A percentile compares a stretch with the other conserved stretches of the same genome.
phyloP scores from a whole-genome alignment of 768 basidiomycete genomes.

The Heimioporus sp. region DNA sequence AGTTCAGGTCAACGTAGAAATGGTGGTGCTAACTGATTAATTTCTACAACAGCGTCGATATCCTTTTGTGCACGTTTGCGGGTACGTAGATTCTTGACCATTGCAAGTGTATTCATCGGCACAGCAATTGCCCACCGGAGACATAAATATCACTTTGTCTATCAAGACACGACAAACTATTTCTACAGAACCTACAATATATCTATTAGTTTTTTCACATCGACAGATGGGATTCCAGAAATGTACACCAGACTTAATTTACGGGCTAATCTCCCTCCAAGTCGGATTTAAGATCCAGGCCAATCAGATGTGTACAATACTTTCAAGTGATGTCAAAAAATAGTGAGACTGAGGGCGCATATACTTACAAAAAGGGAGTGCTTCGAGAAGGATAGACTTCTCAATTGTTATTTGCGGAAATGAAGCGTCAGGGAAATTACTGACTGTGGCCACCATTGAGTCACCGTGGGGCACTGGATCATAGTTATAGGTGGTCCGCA shows the following conservation, averaged over 20 bases:
- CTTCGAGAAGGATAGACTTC: conserved; percentile 1
- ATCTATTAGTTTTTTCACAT: background rate
- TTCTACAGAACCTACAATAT: conserved; percentile 4
- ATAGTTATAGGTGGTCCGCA: conserved; percentile 15
- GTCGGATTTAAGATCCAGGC: conserved; percentile 38
- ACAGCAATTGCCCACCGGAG: conserved; percentile 2
- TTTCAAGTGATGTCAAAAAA: background rate
- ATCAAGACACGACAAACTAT: conserved; percentile 1
- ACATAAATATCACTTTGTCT: no score
- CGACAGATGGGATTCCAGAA: background rate
- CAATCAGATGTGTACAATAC: conserved; percentile 26
- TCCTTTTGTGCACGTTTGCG: conserved; percentile 13
- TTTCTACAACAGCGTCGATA: conserved; percentile 5
- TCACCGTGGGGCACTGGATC: conserved; percentile 8
- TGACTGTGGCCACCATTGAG: conserved; percentile 3
- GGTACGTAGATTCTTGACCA: conserved; percentile 9
- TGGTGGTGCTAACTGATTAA: conserved; percentile 6
- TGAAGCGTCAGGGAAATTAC: background rate
- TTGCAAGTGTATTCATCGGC: conserved; percentile 4
- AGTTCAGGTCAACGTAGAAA: conserved; percentile 16
- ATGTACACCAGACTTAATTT: conserved; percentile 1
- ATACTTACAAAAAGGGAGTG: conserved; percentile 16
- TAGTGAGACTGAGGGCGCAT: no score
- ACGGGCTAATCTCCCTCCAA: conserved; percentile 19
- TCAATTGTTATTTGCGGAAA: background rate